phyloP scores from a whole-genome alignment of 257 asterid genomes.

The Pogostemon cablin region DNA sequence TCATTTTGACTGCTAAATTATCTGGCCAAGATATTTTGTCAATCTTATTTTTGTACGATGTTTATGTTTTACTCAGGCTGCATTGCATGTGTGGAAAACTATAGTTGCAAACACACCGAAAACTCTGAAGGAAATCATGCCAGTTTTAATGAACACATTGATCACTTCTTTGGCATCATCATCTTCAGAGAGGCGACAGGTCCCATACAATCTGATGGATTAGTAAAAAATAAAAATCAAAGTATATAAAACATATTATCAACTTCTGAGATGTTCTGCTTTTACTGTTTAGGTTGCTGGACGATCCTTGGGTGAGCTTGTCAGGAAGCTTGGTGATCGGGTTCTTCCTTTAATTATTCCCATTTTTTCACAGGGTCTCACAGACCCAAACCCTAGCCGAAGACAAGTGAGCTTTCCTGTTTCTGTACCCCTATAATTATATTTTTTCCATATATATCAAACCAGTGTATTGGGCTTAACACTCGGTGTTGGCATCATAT shows the following conservation, averaged over 20 bases:
- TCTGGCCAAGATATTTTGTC: conserved; percentile 28
- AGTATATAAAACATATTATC: conserved; percentile 20
- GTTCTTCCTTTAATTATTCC: conserved; percentile 96
- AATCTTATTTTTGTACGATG: conserved; percentile 27
- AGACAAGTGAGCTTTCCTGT: conserved; percentile 72
- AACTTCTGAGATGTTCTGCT: conserved; percentile 21
- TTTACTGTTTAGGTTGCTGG: conserved; percentile 78
- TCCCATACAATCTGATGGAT: conserved; percentile 32
- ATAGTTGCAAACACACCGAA: conserved; percentile 98
- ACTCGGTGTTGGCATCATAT: neutral
- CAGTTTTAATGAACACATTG: conserved; percentile 91
- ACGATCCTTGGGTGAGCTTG: conserved; percentile 97
- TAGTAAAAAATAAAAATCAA: conserved; percentile 20
- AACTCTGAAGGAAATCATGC: conserved; percentile 97
- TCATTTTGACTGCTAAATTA: conserved; percentile 31
- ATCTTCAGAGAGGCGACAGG: conserved; percentile 99
- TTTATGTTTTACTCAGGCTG: conserved; percentile 64
- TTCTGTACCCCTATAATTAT: conserved; percentile 24
- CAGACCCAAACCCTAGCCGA: conserved; percentile 76
- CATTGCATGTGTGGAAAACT: conserved; percentile 99
- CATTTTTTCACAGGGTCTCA: conserved; percentile 83
- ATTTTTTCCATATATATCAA: neutral
- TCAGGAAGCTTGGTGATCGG: conserved; percentile 98
- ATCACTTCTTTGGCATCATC: conserved; percentile 91
- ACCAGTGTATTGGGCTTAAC: neutral